Evolutionary conservation across 1,139 yeast species (phyloP), one percentile per base, ranked within the genome.

Genomic region (Geotrichum australiense): DNA sequence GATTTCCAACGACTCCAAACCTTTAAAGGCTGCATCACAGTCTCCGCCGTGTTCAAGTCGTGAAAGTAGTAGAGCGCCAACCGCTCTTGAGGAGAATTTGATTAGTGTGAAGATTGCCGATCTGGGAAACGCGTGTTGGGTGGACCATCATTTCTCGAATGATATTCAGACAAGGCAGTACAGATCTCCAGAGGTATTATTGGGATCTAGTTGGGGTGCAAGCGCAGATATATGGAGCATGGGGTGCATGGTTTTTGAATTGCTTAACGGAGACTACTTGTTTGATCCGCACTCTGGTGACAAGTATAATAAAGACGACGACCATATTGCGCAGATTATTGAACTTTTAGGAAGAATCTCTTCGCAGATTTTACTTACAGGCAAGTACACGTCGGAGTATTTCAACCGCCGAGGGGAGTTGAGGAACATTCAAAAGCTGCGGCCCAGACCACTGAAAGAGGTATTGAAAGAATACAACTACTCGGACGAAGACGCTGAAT

Each of bases 141-240:
- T 73, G 7, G 66, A 75, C 54, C 71, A 71, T 35, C 94, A 85
- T 59, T 82, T 80, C 61, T 81, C 94, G 14, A 76, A 82, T 59
- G 91, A 82, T 56, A 83, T 85, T 50, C 94, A 85, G 62, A 85
- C 95, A 1, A 68, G 95, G 36, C 94, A 85, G 58, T 85, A 85
- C 59, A 66, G 95, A 27, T 73, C 93, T 1, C 94, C 94, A 0
- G 95, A 85, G 58, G 80, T 83, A 29, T 62, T 76, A 18, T 62
- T 79, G 37, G 83, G 87, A 37, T 70, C 77, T 14, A 59, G 69
- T 15, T 85, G 94, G 94, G 94, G 95, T 10, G 82, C 87, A 32
- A 75, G 83, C 38, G 76, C 87, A 1, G 95, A 85, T 58, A 67
- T 82, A 36, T 85, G 95, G 95, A 79, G 89, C 28, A 67, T 78